phyloP scores from a whole-genome alignment of 768 basidiomycete species.

The Panellus pusillus region DNA sequence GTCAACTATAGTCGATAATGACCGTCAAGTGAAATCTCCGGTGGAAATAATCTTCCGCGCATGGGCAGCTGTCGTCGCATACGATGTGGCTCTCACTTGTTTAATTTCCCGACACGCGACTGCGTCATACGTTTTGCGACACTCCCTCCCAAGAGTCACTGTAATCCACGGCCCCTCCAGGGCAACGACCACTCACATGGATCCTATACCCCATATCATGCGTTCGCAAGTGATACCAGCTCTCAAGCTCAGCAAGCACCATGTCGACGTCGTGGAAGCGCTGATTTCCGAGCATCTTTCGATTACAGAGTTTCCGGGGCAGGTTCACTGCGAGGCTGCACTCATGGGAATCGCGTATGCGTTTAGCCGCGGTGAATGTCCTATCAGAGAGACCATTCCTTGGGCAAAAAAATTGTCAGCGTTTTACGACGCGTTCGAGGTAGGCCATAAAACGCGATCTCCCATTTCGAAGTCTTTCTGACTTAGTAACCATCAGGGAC shows the following conservation, averaged over 20 bases:
- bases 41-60: neutral
- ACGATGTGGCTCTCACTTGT: neutral
- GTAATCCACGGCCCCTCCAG: neutral
- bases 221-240: constrained; percentile 1
- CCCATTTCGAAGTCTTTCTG: neutral
- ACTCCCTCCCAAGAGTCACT: constrained; percentile 1
- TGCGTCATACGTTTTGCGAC: neutral
- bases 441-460: neutral
- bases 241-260: neutral
- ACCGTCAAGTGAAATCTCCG: neutral
- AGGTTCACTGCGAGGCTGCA: constrained; percentile 5
- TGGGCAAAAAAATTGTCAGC: neutral
- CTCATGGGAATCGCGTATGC: constrained; percentile 12
- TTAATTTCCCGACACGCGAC: neutral
- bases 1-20: neutral
- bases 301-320: neutral
- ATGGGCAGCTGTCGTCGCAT: constrained; percentile 5
- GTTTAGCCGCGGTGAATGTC: neutral
- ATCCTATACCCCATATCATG: constrained; percentile 7
- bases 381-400: neutral
- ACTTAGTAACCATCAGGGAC: neutral
- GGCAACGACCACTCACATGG: neutral
- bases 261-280: neutral
- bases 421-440: constrained; percentile 8
- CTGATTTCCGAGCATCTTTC: constrained; percentile 1